Percentiles rank a stretch among this genome's conserved stretches.
Evolutionary conservation across 2,329 filamentous ascomycete species (phyloP).

Genomic region (Proliferodiscus dingleyae): DNA sequence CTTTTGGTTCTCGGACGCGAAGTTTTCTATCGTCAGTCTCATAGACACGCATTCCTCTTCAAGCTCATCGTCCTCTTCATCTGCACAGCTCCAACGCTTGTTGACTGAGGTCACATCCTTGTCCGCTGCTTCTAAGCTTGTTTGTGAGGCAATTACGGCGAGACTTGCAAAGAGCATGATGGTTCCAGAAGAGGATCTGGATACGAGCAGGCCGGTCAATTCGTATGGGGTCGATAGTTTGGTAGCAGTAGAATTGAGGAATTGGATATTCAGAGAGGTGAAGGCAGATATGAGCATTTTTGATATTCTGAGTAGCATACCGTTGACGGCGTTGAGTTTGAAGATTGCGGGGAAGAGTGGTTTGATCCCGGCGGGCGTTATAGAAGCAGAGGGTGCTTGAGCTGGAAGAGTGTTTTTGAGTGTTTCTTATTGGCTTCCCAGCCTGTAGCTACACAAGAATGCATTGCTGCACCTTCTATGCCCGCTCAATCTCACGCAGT

Average conservation of each 20-base stretch:
- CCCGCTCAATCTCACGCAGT: no score
- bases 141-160: neutral
- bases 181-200: neutral
- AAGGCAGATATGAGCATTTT: neutral
- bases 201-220: neutral
- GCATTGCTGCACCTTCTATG: no score
- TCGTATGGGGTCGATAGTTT: slow-evolving; percentile 25
- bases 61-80: neutral
- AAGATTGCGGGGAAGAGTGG: no score
- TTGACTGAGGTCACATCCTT: neutral
- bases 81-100: neutral
- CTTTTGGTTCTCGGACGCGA: no score
- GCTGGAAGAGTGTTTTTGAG: no score
- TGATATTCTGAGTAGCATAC: neutral
- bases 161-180: neutral
- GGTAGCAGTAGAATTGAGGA: slow-evolving; percentile 19
- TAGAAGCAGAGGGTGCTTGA: no score
- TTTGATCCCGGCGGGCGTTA: no score
- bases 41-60: no score
- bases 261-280: slow-evolving; percentile 31
- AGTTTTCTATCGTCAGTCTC: no score
- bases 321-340: no score
- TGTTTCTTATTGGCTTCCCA: no score
- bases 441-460: no score
- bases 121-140: neutral